Conservation (phyloP, 108 stramenopile genomes). For the Discostella stelligeroides region DNA sequence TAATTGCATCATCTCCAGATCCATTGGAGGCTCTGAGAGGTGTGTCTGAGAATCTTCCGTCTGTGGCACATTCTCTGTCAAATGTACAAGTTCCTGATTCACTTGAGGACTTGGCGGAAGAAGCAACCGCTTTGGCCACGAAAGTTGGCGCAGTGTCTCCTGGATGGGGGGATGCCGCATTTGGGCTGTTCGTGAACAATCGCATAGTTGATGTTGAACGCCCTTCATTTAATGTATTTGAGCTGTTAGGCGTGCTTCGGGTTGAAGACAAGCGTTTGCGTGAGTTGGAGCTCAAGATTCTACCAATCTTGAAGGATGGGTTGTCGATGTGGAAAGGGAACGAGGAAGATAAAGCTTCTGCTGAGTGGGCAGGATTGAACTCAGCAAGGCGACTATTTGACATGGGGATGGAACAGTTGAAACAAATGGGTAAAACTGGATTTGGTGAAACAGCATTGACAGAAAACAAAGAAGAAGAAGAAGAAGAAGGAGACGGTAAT, state of each 20-base stretch:
- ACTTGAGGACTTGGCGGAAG: slow-evolving; percentile 50
- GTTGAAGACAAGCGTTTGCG: slow-evolving; percentile 65
- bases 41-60: slow-evolving; percentile 81
- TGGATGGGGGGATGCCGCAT: slow-evolving; percentile 53
- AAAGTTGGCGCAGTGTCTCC: slow-evolving; percentile 56
- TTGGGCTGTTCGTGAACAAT: slow-evolving; percentile 69
- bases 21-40: slow-evolving; percentile 71
- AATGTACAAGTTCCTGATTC: slow-evolving; percentile 54
- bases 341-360: slow-evolving; percentile 4
- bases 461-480: slow-evolving; percentile 8
- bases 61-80: slow-evolving; percentile 75
- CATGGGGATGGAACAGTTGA: slow-evolving; percentile 50
- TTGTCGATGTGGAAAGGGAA: slow-evolving; percentile 11
- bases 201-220: slow-evolving; percentile 64
- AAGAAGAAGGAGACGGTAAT: slow-evolving; percentile 28
- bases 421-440: slow-evolving; percentile 30
- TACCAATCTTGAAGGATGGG: slow-evolving; percentile 30
- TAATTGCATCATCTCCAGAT: slow-evolving; percentile 57
- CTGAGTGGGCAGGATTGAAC: slow-evolving; percentile 44
- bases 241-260: slow-evolving; percentile 65
- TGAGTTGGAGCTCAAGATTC: slow-evolving; percentile 47
- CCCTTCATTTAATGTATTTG: slow-evolving; percentile 86
- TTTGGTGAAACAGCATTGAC: slow-evolving; percentile 5
- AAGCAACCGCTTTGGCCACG: slow-evolving; percentile 39
- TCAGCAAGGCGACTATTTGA: slow-evolving; percentile 60